Evolutionary conservation across 1,139 yeast species (phyloP).

Genomic region (Meyerozyma carpophila): DNA sequence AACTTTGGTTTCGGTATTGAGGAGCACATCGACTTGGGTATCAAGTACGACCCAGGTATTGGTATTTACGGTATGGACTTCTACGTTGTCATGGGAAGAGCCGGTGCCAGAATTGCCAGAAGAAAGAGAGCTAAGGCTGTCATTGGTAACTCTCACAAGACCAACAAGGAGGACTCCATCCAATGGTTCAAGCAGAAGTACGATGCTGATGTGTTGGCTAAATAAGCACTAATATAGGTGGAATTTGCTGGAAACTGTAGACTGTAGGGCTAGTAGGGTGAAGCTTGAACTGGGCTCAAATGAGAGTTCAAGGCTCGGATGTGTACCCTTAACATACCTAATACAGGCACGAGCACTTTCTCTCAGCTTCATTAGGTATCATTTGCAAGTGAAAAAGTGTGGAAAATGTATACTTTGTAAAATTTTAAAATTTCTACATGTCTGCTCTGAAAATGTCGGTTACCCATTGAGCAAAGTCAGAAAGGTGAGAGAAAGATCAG

Average conservation of each 20-base stretch:
- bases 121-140: constrained; percentile 94
- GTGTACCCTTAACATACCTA: too few relatives aligned
- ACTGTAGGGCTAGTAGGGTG: neutral
- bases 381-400: too few relatives aligned
- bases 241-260: neutral
- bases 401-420: too few relatives aligned
- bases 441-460: too few relatives aligned
- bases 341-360: too few relatives aligned
- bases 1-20: constrained; percentile 99
- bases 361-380: too few relatives aligned
- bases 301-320: neutral
- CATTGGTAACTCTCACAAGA: constrained; percentile 91
- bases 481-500: too few relatives aligned
- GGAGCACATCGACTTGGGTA: constrained; percentile 99
- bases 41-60: constrained; percentile 99
- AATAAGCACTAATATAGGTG: constrained; percentile 36
- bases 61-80: constrained; percentile 99
- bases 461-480: too few relatives aligned
- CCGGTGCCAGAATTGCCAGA: constrained; percentile 98
- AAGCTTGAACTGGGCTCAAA: neutral
- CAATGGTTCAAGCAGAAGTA: constrained; percentile 99
- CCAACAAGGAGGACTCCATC: constrained; percentile 90
- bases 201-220: constrained; percentile 95
- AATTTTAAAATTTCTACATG: too few relatives aligned
- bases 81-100: constrained; percentile 99